Evolutionary conservation across 2,329 filamentous ascomycete species (phyloP).

Genomic region (Fusarium robinianum): DNA sequence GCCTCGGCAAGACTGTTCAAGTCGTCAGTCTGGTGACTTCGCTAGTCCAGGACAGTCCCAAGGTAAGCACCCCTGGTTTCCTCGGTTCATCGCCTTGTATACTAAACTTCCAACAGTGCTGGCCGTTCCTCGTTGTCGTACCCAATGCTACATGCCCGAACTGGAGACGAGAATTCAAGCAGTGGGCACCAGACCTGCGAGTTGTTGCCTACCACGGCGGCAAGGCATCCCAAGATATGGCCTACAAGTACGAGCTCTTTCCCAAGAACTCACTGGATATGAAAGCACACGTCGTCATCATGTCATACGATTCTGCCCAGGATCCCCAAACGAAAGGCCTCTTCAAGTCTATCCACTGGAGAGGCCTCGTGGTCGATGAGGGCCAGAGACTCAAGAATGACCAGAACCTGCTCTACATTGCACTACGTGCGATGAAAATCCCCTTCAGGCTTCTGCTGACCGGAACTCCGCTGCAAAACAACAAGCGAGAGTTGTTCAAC

Average conservation of each 20-base stretch:
- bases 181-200: constrained; percentile 83
- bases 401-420: constrained; percentile 77
- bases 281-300: constrained; percentile 88
- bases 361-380: constrained; percentile 89
- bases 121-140: constrained; percentile 90
- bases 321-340: constrained; percentile 69
- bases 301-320: constrained; percentile 88
- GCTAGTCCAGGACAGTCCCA: constrained; percentile 66
- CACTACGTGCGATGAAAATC: constrained; percentile 72
- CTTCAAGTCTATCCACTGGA: constrained; percentile 78
- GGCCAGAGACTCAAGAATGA: constrained; percentile 96
- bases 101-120: constrained; percentile 57
- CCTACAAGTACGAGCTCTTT: constrained; percentile 85
- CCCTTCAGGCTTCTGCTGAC: constrained; percentile 87
- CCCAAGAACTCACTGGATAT: constrained; percentile 67
- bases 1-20: constrained; percentile 95
- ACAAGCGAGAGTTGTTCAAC: constrained; percentile 92
- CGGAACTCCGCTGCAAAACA: constrained; percentile 93
- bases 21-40: constrained; percentile 81
- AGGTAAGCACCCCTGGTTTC: constrained; percentile 39
- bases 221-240: constrained; percentile 72
- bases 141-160: constrained; percentile 97
- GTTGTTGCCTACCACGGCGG: constrained; percentile 94
- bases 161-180: constrained; percentile 94
- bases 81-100: background rate